Evolutionary conservation across 2,329 filamentous ascomycete species (phyloP).

Genomic region (Ophiostoma australiae): DNA sequence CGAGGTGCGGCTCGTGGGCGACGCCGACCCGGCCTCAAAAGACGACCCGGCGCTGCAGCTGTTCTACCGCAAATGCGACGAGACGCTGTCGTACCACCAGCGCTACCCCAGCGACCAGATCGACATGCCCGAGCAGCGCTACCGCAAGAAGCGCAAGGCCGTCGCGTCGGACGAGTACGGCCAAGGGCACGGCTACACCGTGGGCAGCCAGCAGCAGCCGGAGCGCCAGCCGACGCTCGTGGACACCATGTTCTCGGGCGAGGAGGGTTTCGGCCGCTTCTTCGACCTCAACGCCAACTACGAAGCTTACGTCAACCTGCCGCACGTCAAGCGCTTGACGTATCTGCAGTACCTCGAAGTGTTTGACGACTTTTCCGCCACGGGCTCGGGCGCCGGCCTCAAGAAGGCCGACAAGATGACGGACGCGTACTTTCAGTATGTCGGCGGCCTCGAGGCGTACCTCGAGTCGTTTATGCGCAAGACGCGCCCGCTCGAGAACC

Average conservation of each 20-base stretch:
- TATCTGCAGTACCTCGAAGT: constrained; percentile 91
- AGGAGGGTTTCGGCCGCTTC: constrained; percentile 88
- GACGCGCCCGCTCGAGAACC: constrained; percentile 78
- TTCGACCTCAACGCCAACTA: constrained; percentile 82
- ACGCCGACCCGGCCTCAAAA: constrained; percentile 52
- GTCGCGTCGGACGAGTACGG: not conserved
- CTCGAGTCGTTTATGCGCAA: constrained; percentile 83
- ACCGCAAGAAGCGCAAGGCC: constrained; percentile 63
- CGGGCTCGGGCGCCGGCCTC: constrained; percentile 60
- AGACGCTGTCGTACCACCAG: constrained; percentile 81
- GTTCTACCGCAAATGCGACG: constrained; percentile 79
- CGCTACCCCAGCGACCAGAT: constrained; percentile 91
- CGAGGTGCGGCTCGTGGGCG: constrained; percentile 70
- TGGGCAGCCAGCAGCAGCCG: not conserved
- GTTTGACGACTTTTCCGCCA: constrained; percentile 80
- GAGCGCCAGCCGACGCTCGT: constrained; percentile 58
- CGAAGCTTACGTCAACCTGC: constrained; percentile 85
- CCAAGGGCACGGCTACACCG: not conserved
- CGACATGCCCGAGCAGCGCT: constrained; percentile 90
- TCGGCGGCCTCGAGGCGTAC: constrained; percentile 73
- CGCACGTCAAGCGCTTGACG: constrained; percentile 74
- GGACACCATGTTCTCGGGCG: constrained; percentile 90
- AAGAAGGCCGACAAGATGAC: constrained; percentile 73
- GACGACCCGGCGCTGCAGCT: constrained; percentile 57
- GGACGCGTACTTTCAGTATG: constrained; percentile 86